These are phyloP conservation scores for Achlya hypogyna DNA, from an alignment of 352 stramenopile species.

Conservation along the genomic window DNA sequence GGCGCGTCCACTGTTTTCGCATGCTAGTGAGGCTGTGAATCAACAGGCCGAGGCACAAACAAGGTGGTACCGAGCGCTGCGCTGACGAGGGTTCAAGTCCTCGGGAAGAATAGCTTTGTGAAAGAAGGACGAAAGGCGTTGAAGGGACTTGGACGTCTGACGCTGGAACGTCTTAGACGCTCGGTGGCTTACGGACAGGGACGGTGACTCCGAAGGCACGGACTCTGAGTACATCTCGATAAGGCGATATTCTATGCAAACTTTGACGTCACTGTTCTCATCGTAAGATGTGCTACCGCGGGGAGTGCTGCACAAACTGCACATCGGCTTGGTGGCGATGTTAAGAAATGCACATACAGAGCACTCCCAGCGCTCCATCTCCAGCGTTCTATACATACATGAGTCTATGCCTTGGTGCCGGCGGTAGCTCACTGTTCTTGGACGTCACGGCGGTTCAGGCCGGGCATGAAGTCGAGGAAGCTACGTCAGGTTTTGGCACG, in stretches of 20 bases:
- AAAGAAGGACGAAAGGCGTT: constrained; percentile 18
- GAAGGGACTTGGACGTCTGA: background rate
- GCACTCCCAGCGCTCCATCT: constrained; percentile 18
- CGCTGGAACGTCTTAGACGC: background rate
- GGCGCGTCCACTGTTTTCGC: constrained; percentile 76
- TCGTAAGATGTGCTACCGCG: background rate
- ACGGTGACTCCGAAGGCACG: background rate
- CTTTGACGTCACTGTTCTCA: background rate
- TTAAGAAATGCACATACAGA: constrained; percentile 15
- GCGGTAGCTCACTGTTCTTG: constrained; percentile 2
- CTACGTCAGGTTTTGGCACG: background rate
- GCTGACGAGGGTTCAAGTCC: constrained; percentile 12
- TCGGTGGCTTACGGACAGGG: background rate
- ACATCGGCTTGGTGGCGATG: constrained; percentile 12
- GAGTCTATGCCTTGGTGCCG: background rate
- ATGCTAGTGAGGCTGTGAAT: constrained; percentile 24
- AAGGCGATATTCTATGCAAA: background rate
- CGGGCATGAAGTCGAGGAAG: constrained; percentile 10
- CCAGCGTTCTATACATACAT: background rate
- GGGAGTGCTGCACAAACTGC: constrained; percentile 7
- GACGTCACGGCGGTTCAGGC: constrained; percentile 13
- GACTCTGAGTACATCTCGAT: constrained; percentile 2
- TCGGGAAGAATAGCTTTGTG: constrained; percentile 9
- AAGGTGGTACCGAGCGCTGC: constrained; percentile 10
- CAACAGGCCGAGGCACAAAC: background rate